Evolutionary conservation across 345 rosid species (phyloP).

Genomic region (Moricandia arvensis): DNA sequence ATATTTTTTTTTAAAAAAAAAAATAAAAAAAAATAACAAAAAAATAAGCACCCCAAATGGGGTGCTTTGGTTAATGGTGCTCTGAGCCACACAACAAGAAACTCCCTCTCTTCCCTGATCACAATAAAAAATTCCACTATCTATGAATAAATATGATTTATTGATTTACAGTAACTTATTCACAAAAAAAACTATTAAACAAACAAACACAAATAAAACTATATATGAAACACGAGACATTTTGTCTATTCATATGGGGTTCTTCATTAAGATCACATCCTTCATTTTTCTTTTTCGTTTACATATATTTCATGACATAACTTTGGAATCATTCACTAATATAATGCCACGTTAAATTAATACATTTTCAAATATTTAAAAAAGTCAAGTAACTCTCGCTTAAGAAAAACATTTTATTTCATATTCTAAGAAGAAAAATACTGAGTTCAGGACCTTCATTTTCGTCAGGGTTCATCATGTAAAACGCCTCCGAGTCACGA

Average conservation of each 20-base stretch:
- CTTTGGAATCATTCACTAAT: neutral
- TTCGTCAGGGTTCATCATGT: constrained; percentile 94
- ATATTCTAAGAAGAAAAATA: constrained; percentile 74
- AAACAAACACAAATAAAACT: too few relatives aligned
- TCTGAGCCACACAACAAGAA: neutral
- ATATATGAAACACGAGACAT: too few relatives aligned
- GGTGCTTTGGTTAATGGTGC: too few relatives aligned
- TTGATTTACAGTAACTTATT: neutral
- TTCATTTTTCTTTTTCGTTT: constrained; percentile 4
- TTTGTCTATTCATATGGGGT: constrained; percentile 28
- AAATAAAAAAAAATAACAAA: too few relatives aligned
- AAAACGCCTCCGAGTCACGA: constrained; percentile 94
- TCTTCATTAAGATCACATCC: constrained; percentile 27
- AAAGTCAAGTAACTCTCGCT: neutral
- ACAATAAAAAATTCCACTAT: neutral
- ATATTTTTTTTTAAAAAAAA: too few relatives aligned
- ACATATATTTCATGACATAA: neutral
- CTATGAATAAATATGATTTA: neutral
- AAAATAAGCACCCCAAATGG: too few relatives aligned
- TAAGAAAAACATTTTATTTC: neutral
- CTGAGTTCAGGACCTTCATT: constrained; percentile 92
- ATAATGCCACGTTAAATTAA: neutral
- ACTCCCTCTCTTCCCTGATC: neutral
- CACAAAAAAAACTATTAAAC: neutral
- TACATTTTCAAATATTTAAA: constrained; percentile 8